phyloP scores from a whole-genome alignment of 768 basidiomycete genomes.

The Amyloporia xantha region DNA sequence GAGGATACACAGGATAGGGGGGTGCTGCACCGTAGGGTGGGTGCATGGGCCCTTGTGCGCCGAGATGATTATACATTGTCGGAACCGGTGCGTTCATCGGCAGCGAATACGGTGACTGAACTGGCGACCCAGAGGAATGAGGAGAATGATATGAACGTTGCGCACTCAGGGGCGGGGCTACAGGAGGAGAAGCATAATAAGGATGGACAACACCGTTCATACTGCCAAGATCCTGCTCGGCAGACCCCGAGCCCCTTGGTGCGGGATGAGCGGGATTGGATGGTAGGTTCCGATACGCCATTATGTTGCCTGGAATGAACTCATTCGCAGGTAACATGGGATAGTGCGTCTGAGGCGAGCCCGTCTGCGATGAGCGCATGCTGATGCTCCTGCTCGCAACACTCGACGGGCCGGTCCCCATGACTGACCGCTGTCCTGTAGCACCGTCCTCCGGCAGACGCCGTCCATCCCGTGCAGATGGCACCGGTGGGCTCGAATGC shows the following conservation, averaged over 20 bases:
- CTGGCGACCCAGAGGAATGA: constrained; percentile 14
- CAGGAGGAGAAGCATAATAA: constrained; percentile 4
- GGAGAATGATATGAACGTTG: constrained; percentile 17
- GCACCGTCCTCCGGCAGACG: constrained; percentile 34
- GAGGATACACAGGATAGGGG: constrained; percentile 29
- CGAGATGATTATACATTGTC: constrained; percentile 12
- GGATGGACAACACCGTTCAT: neutral
- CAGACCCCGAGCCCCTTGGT: neutral
- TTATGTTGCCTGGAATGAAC: constrained; percentile 6
- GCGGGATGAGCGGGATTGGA: neutral
- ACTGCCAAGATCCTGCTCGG: neutral
- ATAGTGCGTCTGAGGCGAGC: constrained; percentile 13
- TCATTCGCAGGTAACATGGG: constrained; percentile 8
- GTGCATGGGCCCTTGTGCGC: constrained; percentile 9
- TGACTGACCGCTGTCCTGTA: neutral
- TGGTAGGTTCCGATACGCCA: neutral
- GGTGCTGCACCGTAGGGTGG: constrained; percentile 25
- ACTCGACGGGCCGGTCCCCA: neutral
- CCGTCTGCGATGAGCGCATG: constrained; percentile 13
- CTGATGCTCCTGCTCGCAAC: constrained; percentile 8
- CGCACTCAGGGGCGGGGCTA: constrained; percentile 4
- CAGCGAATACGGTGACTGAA: constrained; percentile 12
- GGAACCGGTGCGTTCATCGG: constrained; percentile 13
- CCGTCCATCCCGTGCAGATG: constrained; percentile 33
- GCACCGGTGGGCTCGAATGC: constrained; percentile 41